Conservation (phyloP, 768 basidiomycete species). For the Clitopilus hobsonii region DNA sequence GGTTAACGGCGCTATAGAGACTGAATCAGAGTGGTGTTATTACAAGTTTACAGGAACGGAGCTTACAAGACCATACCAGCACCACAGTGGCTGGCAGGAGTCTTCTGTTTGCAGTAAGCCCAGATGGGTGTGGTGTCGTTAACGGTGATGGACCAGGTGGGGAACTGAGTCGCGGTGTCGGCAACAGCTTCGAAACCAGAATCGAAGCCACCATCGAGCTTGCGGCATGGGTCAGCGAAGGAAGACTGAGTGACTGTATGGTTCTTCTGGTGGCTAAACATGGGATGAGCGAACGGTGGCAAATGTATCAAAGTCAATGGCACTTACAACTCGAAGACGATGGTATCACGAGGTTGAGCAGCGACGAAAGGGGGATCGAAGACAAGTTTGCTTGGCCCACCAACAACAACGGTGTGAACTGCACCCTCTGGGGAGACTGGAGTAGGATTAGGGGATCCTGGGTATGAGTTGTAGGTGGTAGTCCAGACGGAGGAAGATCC, state of each 20-base stretch:
- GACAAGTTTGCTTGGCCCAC: conserved; percentile 39
- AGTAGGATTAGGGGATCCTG: conserved; percentile 49
- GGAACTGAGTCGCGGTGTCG: conserved; percentile 40
- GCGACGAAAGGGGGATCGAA: conserved; percentile 47
- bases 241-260: conserved; percentile 62
- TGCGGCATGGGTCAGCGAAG: conserved; percentile 55
- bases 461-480: conserved; percentile 54
- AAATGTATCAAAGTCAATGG: neutral
- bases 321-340: conserved; percentile 59
- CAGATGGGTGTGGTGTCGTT: conserved; percentile 55
- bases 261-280: conserved; percentile 55
- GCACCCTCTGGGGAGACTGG: conserved; percentile 41
- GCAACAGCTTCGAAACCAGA: conserved; percentile 49
- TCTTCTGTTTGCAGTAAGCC: conserved; percentile 46
- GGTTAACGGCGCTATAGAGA: conserved; percentile 46
- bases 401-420: conserved; percentile 52
- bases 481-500: conserved; percentile 43
- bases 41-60: neutral
- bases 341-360: conserved; percentile 48
- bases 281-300: conserved; percentile 1
- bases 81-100: conserved; percentile 39
- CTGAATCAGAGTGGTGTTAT: neutral
- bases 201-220: conserved; percentile 30
- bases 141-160: conserved; percentile 52
- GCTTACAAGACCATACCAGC: conserved; percentile 53